Conservation (phyloP, 2,329 filamentous ascomycete genomes). For the Colletotrichum sp. region DNA sequence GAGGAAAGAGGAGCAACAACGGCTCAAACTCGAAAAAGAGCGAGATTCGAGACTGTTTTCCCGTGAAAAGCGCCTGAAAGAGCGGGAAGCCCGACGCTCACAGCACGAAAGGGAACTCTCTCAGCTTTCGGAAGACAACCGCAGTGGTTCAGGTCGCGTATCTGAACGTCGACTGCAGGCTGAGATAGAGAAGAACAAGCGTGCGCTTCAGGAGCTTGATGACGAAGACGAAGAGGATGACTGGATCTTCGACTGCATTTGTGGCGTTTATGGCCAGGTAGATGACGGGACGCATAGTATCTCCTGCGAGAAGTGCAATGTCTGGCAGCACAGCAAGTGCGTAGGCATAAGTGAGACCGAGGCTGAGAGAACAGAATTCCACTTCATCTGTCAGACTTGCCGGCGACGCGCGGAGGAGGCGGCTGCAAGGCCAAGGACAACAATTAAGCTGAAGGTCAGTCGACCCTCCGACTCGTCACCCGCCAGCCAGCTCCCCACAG, state of each 20-base stretch:
- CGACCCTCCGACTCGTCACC: constrained; percentile 14
- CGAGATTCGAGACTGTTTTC: constrained; percentile 82
- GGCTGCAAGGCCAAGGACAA: constrained; percentile 58
- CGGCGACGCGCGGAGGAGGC: constrained; percentile 69
- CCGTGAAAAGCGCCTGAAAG: constrained; percentile 82
- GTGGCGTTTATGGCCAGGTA: constrained; percentile 88
- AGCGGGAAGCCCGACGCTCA: constrained; percentile 84
- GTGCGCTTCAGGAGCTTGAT: constrained; percentile 72
- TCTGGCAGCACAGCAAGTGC: constrained; percentile 97
- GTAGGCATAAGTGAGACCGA: constrained; percentile 79
- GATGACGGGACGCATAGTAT: constrained; percentile 95
- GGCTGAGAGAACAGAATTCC: constrained; percentile 85
- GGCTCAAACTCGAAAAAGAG: constrained; percentile 68
- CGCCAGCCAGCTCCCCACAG: background rate
- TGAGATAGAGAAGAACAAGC: constrained; percentile 81
- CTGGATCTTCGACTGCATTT: constrained; percentile 96
- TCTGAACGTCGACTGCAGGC: constrained; percentile 83
- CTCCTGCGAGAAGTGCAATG: constrained; percentile 90
- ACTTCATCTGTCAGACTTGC: constrained; percentile 84
- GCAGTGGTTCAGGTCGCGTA: constrained; percentile 65
- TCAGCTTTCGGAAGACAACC: constrained; percentile 78
- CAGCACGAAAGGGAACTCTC: constrained; percentile 84
- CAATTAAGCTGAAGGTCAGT: constrained; percentile 61
- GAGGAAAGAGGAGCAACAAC: constrained; percentile 69
- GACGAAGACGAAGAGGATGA: constrained; percentile 76